Base-by-base conservation (phyloP, 805 yeast species). In the Metschnikowia amazonensis region DNA sequence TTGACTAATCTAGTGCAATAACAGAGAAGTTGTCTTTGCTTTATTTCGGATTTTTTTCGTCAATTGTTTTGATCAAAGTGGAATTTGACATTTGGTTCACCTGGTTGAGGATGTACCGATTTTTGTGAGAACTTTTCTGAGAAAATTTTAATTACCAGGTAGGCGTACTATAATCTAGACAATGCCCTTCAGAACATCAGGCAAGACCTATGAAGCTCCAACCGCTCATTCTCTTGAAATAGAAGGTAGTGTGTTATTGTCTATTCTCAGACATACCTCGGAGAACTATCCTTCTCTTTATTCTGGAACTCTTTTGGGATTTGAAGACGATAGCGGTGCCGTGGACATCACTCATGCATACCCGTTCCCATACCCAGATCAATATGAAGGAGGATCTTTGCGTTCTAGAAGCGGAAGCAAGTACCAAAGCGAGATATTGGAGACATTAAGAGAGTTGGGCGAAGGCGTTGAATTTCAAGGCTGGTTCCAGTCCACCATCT, bases 221-320 rank as follows among this genome's bases (percentile, higher is more conserved):
- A 67, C 72, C 4, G 68, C 72, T 32, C 60, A 60, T 17, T 52
- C 71, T 30, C 67, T 77, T 48, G 71, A 70, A 44, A 63, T 79
- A 34, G 75, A 75, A 52, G 79, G 82, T 23, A 71, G 79, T 43
- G 75, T 68, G 59, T 74, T 68, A 76, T 81, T 53, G 55, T 81
- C 82, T 52, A 72, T 86, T 46, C 70, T 82, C 55, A 81, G 82
- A 63, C 86, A 84, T 60, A 80, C 86, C 8, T 72, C 86, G 17
- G 85, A 81, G 45, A 66, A 76, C 55, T 75, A 71, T 58, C 86
- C 89, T 35, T 71, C 79, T 33, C 67, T 80, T 23, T 82, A 76
- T 48, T 72, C 82, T 24, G 95, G 95, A 17, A 81, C 88, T 31
- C 70, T 87, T 44, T 78, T 82, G 46, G 95, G 95, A n/a, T 71